Percentiles rank a stretch among this genome's conserved stretches.
phyloP scores from a whole-genome alignment of 2,329 filamentous ascomycete genomes.

The Ophiosphaerella narmari region DNA sequence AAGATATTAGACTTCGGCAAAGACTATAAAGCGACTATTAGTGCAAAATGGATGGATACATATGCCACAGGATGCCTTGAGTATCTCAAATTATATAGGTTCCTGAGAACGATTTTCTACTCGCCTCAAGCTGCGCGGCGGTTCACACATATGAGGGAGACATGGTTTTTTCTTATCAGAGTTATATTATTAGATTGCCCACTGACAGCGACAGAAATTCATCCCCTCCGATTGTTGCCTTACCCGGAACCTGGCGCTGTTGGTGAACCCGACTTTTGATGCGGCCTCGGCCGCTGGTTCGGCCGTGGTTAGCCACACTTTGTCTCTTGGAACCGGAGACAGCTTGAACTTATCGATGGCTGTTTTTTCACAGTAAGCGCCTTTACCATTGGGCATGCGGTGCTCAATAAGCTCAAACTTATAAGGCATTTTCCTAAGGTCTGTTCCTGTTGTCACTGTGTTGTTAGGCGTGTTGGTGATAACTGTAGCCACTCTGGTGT shows the following conservation, averaged over 20 bases:
- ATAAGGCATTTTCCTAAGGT: conserved; percentile 22
- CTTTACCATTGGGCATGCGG: conserved; percentile 14
- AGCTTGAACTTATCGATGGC: conserved; percentile 6
- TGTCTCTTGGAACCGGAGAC: background rate
- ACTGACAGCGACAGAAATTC: conserved; percentile 25
- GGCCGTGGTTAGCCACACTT: conserved; percentile 6
- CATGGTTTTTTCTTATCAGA: background rate
- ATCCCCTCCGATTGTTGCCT: conserved; percentile 1
- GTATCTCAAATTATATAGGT: too few species aligned
- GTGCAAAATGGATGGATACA: too few species aligned
- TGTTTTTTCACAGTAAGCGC: conserved; percentile 28
- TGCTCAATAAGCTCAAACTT: conserved; percentile 30
- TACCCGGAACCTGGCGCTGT: background rate
- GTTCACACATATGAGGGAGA: background rate
- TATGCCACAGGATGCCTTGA: too few species aligned
- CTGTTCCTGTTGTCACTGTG: background rate
- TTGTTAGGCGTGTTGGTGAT: background rate
- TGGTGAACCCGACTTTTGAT: conserved; percentile 2
- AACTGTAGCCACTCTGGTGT: conserved; percentile 8
- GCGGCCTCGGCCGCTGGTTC: conserved; percentile 6
- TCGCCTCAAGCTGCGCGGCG: too few species aligned
- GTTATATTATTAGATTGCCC: conserved; percentile 18
- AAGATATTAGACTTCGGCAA: too few species aligned
- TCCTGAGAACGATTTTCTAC: too few species aligned
- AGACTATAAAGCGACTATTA: too few species aligned